Conservation (phyloP, 176 grass and related monocot genomes). For the Rhynchospora tenuis region DNA sequence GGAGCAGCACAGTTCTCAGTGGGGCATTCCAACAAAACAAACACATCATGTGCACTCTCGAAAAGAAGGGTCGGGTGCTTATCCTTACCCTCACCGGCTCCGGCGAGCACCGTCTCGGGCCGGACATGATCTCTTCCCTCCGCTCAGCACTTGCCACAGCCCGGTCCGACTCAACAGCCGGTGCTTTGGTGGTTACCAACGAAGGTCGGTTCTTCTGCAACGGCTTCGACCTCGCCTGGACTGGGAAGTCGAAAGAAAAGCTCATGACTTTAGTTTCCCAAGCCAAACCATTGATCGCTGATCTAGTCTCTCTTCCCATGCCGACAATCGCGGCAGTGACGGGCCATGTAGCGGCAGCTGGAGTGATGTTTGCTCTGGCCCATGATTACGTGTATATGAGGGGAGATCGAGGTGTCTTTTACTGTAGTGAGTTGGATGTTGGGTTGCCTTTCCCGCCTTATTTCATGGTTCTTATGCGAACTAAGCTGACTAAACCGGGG, state of each 20-base stretch:
- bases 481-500: slow-evolving; percentile 49
- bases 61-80: slow-evolving; percentile 71
- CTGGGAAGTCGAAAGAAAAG: slow-evolving; percentile 26
- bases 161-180: slow-evolving; percentile 16
- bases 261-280: slow-evolving; percentile 31
- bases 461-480: slow-evolving; percentile 43
- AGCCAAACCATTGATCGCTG: slow-evolving; percentile 43
- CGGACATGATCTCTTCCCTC: slow-evolving; percentile 44
- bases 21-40: not conserved
- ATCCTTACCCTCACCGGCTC: slow-evolving; percentile 88
- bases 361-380: slow-evolving; percentile 53
- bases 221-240: slow-evolving; percentile 73
- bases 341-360: slow-evolving; percentile 62
- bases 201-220: slow-evolving; percentile 98
- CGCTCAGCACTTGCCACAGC: slow-evolving; percentile 39
- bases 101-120: slow-evolving; percentile 60
- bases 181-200: slow-evolving; percentile 54
- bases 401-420: slow-evolving; percentile 75
- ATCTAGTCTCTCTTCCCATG: slow-evolving; percentile 70
- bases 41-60: slow-evolving; percentile 57
- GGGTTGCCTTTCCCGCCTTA: slow-evolving; percentile 62
- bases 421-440: slow-evolving; percentile 94
- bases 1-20: not conserved
- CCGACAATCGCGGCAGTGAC: slow-evolving; percentile 82
- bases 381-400: slow-evolving; percentile 90